phyloP scores from a whole-genome alignment of 768 basidiomycete genomes.

The Boletus rex-veris region DNA sequence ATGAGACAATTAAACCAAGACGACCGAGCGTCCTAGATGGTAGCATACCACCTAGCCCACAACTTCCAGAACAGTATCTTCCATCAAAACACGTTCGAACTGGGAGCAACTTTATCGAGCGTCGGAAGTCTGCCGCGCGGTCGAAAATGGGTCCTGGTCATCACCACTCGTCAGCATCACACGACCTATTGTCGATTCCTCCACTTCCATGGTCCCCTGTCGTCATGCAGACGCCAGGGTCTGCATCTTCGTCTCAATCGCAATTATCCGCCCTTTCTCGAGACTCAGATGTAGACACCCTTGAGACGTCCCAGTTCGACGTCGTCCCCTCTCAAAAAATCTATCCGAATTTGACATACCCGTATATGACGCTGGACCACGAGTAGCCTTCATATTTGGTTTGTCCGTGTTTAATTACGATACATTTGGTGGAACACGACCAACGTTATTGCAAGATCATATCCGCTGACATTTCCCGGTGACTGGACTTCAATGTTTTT shows the following conservation, averaged over 20 bases:
- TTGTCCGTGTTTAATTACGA: slow-evolving; percentile 14
- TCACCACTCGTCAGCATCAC: slow-evolving; percentile 29
- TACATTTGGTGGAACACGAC: slow-evolving; percentile 10
- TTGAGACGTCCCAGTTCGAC: slow-evolving; percentile 67
- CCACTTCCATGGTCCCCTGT: slow-evolving; percentile 11
- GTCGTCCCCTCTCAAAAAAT: slow-evolving; percentile 51
- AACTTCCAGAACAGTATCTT: slow-evolving; percentile 51
- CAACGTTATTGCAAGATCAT: slow-evolving; percentile 14
- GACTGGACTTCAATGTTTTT: slow-evolving; percentile 5
- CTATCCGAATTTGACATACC: slow-evolving; percentile 47
- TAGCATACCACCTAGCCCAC: slow-evolving; percentile 59
- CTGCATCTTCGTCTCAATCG: slow-evolving; percentile 30
- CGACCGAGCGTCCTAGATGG: slow-evolving; percentile 48
- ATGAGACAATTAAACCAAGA: slow-evolving; percentile 36
- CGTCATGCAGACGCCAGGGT: slow-evolving; percentile 15
- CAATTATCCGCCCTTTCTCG: slow-evolving; percentile 22
- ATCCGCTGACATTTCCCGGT: slow-evolving; percentile 6
- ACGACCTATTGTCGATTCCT: slow-evolving; percentile 24
- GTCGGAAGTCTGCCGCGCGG: slow-evolving; percentile 16
- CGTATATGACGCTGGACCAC: slow-evolving; percentile 53
- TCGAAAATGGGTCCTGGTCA: slow-evolving; percentile 18
- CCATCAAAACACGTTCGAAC: slow-evolving; percentile 31
- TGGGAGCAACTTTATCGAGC: slow-evolving; percentile 32
- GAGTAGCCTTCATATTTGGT: slow-evolving; percentile 22
- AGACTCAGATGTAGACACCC: slow-evolving; percentile 34